Conservation (phyloP, 805 yeast species). For the Teunomyces barrocoloradensis region DNA sequence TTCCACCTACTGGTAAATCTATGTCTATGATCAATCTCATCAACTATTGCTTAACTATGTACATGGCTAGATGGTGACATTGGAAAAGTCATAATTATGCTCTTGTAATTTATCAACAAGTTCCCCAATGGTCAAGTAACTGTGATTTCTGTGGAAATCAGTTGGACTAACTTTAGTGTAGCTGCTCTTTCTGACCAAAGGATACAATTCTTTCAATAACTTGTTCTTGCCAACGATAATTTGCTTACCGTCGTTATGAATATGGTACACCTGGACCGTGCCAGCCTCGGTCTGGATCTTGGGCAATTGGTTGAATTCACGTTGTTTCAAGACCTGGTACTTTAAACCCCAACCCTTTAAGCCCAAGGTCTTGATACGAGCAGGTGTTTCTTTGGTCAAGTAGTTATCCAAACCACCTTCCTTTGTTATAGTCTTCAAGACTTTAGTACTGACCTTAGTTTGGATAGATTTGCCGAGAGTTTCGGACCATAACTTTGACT, state of each 20-base stretch:
- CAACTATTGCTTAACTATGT: constrained; percentile 3
- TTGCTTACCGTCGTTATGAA: constrained; percentile 44
- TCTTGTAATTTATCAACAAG: constrained; percentile 49
- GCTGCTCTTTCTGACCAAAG: constrained; percentile 44
- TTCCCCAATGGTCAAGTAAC: constrained; percentile 45
- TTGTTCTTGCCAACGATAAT: constrained; percentile 65
- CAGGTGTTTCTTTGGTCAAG: constrained; percentile 79
- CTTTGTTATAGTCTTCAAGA: constrained; percentile 78
- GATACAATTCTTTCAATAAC: constrained; percentile 54
- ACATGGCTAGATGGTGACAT: constrained; percentile 20
- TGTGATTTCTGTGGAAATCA: constrained; percentile 45
- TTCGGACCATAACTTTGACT: constrained; percentile 81
- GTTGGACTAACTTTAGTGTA: constrained; percentile 46
- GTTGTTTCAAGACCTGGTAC: constrained; percentile 60
- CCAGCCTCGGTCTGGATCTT: constrained; percentile 28
- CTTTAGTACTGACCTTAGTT: constrained; percentile 71
- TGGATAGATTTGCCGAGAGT: constrained; percentile 55
- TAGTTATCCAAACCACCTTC: constrained; percentile 96
- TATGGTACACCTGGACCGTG: constrained; percentile 45
- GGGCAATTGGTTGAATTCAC: constrained; percentile 38
- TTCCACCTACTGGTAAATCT: background rate
- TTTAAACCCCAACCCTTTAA: constrained; percentile 89
- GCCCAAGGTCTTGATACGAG: constrained; percentile 90
- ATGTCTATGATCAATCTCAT: background rate
- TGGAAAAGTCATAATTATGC: constrained; percentile 38